Evolutionary conservation across 148 eudicot species (phyloP).

Genomic region (Talinum fruticosum): DNA sequence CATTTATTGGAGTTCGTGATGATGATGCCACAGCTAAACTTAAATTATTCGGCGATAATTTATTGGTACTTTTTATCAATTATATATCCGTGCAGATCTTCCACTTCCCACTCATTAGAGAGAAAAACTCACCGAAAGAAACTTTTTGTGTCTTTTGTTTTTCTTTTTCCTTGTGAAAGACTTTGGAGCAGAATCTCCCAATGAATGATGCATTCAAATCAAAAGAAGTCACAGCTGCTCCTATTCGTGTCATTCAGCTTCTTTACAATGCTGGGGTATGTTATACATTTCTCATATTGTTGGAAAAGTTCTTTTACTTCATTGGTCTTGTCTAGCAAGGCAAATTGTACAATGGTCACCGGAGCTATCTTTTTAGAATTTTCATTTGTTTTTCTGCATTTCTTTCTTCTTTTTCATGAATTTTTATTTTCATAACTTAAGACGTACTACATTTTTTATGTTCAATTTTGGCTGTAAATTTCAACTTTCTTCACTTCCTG

Average conservation of each 20-base stretch:
- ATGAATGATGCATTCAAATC: conserved; percentile 82
- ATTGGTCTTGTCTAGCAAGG: not conserved
- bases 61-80: conserved; percentile 47
- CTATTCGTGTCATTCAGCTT: conserved; percentile 90
- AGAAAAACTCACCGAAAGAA: not conserved
- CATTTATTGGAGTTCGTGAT: conserved; percentile 84
- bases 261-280: conserved; percentile 92
- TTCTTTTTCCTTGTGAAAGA: conserved; percentile 35
- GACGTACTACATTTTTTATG: not conserved
- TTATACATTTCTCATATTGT: conserved; percentile 20
- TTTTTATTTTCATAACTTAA: too few relatives aligned
- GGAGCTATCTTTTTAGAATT: not conserved
- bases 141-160: conserved; percentile 1
- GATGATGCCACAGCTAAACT: conserved; percentile 80
- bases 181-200: conserved; percentile 95
- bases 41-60: conserved; percentile 78
- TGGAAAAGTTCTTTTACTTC: not conserved
- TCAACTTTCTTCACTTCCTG: not conserved
- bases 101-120: not conserved
- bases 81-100: not conserved
- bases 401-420: not conserved
- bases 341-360: not conserved
- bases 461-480: not conserved
- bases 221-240: conserved; percentile 70
- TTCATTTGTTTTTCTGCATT: not conserved